phyloP scores from a whole-genome alignment of 306 rosid genomes.

The Urtica urens region DNA sequence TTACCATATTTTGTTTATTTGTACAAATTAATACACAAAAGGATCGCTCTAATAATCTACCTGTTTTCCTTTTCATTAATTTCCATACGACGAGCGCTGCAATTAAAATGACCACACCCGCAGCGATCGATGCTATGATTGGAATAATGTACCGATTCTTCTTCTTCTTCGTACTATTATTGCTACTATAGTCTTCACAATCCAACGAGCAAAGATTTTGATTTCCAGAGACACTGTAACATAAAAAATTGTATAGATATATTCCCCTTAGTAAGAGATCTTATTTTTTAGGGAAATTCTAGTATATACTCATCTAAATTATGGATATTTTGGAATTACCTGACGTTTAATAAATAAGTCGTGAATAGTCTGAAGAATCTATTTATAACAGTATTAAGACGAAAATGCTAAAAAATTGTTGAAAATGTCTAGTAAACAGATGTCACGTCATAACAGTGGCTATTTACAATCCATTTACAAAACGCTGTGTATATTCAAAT shows the following conservation, averaged over 20 bases:
- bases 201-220: conserved; percentile 4
- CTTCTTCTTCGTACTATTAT: conserved; percentile 4
- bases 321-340: neutral
- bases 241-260: neutral
- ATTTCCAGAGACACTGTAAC: conserved; percentile 9
- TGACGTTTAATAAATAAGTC: too few species aligned
- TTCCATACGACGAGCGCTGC: conserved; percentile 8
- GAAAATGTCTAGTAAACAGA: too few species aligned
- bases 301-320: neutral
- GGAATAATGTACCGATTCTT: neutral
- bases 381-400: too few species aligned
- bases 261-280: neutral
- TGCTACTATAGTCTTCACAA: conserved; percentile 12
- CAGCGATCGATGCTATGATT: conserved; percentile 4
- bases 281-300: neutral
- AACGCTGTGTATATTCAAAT: too few species aligned
- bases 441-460: too few species aligned
- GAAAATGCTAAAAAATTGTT: too few species aligned
- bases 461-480: too few species aligned
- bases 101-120: neutral
- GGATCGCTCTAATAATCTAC: neutral
- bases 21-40: neutral
- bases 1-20: neutral
- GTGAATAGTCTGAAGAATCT: too few species aligned
- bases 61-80: neutral